Evolutionary conservation across 495 filamentous ascomycete species (phyloP).

Genomic region (Aspergillus cristatus): DNA sequence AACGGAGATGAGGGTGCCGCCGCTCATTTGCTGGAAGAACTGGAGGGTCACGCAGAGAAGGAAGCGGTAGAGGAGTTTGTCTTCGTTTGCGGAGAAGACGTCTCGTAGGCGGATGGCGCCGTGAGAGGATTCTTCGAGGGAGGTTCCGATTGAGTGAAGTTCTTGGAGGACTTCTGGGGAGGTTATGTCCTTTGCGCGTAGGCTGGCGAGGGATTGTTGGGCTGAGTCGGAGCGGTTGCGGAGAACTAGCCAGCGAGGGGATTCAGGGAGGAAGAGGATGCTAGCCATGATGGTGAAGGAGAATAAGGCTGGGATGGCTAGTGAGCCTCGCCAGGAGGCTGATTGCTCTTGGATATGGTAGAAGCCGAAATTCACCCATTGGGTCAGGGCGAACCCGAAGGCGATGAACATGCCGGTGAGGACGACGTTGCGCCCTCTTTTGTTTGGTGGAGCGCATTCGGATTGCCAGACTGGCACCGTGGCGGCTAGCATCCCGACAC

Average conservation of each 20-base stretch:
- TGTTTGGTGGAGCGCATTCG: slow-evolving; percentile 31
- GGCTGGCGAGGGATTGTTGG: slow-evolving; percentile 18
- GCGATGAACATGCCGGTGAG: slow-evolving; percentile 43
- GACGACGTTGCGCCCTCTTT: slow-evolving; percentile 29
- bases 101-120: slow-evolving; percentile 4
- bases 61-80: slow-evolving; percentile 13
- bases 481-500: slow-evolving; percentile 33
- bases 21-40: slow-evolving; percentile 18
- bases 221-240: slow-evolving; percentile 43
- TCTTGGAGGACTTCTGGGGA: slow-evolving; percentile 16
- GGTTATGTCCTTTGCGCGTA: slow-evolving; percentile 18
- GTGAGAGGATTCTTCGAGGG: slow-evolving; percentile 18
- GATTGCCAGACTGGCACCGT: slow-evolving; percentile 44
- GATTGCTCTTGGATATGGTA: slow-evolving; percentile 31
- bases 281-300: slow-evolving; percentile 47
- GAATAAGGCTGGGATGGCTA: slow-evolving; percentile 47
- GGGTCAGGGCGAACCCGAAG: slow-evolving; percentile 34
- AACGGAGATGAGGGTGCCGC: slow-evolving; percentile 10
- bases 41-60: slow-evolving; percentile 19
- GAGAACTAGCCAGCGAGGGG: slow-evolving; percentile 49
- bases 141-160: slow-evolving; percentile 24
- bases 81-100: slow-evolving; percentile 9
- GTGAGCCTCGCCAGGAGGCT: slow-evolving; percentile 41
- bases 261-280: slow-evolving; percentile 51
- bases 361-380: slow-evolving; percentile 38